These are phyloP conservation scores for Gossypium trilobum DNA, from an alignment of 441 rosid genomes.

Conservation along the genomic window DNA sequence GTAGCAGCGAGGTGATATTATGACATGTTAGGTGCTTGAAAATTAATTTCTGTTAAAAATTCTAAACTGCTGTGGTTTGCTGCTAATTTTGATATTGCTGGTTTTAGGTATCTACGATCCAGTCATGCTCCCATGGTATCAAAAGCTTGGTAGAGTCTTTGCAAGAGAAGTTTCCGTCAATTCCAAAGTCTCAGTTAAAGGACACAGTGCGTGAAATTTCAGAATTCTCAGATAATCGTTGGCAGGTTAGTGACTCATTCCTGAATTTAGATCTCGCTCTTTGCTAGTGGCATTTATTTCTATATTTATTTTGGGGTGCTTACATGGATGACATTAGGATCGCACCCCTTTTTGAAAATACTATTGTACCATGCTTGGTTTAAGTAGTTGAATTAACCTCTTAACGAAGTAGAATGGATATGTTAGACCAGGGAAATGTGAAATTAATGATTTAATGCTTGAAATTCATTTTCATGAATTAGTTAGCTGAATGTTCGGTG, in stretches of 20 bases:
- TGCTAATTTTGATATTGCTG: conserved; percentile 18
- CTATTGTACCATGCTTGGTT: not conserved
- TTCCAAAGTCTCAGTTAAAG: conserved; percentile 52
- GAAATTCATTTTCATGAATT: not conserved
- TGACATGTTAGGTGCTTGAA: not conserved
- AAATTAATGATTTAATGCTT: not conserved
- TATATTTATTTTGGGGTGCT: not conserved
- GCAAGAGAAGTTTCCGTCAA: conserved; percentile 64
- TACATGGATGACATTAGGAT: not conserved
- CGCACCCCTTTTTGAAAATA: not conserved
- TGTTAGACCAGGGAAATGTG: not conserved
- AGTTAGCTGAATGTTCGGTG: not conserved
- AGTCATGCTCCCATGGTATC: conserved; percentile 54
- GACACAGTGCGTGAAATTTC: conserved; percentile 80
- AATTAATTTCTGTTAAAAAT: not conserved
- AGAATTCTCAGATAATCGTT: conserved; percentile 57
- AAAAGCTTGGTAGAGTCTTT: conserved; percentile 52
- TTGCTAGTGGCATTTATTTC: not conserved
- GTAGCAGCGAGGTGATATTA: not conserved
- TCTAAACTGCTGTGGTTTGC: not conserved
- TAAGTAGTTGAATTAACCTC: not conserved
- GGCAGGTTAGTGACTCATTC: conserved; percentile 64
- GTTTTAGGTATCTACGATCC: conserved; percentile 57
- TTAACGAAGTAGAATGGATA: not conserved
- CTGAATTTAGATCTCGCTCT: not conserved